Conservation (phyloP, 352 stramenopile species). For the Pythium coloratum region DNA sequence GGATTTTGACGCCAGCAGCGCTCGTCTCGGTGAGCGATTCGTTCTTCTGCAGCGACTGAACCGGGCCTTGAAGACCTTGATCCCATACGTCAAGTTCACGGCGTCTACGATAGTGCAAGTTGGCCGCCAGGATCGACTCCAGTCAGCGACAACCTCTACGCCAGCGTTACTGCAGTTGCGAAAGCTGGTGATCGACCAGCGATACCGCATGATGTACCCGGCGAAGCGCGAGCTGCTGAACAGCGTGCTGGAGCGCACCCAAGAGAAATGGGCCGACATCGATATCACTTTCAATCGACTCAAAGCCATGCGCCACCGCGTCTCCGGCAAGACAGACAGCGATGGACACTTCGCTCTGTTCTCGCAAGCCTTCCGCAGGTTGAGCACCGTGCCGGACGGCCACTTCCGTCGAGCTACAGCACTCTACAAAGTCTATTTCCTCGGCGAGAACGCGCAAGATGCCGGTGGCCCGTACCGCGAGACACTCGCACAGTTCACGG, state of each 20-base stretch:
- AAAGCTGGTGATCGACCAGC: no score
- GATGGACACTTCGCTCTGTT: constrained; percentile 76
- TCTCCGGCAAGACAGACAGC: constrained; percentile 49
- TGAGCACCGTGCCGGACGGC: constrained; percentile 48
- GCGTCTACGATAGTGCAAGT: no score
- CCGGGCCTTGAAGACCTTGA: no score
- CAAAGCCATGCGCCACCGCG: constrained; percentile 80
- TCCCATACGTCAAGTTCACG: no score
- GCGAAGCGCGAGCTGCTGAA: no score
- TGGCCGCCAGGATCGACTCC: constrained; percentile 8
- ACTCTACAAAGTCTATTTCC: constrained; percentile 86
- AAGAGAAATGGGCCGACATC: no score
- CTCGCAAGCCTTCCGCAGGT: constrained; percentile 81
- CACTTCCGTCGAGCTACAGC: constrained; percentile 69
- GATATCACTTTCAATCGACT: constrained; percentile 41
- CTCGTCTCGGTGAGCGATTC: constrained; percentile 54
- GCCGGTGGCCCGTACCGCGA: constrained; percentile 87
- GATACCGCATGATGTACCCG: no score
- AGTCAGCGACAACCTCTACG: constrained; percentile 38
- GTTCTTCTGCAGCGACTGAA: constrained; percentile 78
- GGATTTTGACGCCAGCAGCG: neutral
- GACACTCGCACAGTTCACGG: constrained; percentile 79
- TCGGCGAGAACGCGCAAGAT: constrained; percentile 85
- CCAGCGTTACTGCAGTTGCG: no score
- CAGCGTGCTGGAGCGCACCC: constrained; percentile 44